Conservation (phyloP, 371 early-diverging fungal genomes). For the Capillidium rhysosporum region DNA sequence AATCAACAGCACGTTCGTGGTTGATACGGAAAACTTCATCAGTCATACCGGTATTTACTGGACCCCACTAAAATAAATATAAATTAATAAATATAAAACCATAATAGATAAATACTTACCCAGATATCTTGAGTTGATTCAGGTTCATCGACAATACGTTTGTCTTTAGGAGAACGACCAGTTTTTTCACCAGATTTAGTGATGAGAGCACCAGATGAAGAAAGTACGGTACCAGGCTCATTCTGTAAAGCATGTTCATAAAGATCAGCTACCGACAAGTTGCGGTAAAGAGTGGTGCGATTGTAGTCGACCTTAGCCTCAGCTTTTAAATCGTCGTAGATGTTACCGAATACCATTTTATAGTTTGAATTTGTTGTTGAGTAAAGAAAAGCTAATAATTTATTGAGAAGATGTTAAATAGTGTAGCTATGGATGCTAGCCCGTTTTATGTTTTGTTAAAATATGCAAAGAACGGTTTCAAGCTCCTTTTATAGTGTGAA, state of each 20-base stretch:
- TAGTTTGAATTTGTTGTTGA: too few species aligned
- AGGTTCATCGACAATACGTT: slow-evolving; percentile 88
- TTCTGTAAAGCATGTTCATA: slow-evolving; percentile 86
- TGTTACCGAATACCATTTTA: slow-evolving; percentile 6
- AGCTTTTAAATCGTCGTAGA: slow-evolving; percentile 4
- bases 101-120: slow-evolving; percentile 16
- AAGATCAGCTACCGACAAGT: slow-evolving; percentile 47
- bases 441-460: too few species aligned
- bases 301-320: slow-evolving; percentile 6
- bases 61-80: slow-evolving; percentile 66
- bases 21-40: slow-evolving; percentile 81
- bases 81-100: slow-evolving; percentile 1
- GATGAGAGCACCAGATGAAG: slow-evolving; percentile 76
- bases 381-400: too few species aligned
- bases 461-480: too few species aligned
- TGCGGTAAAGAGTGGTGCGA: slow-evolving; percentile 3
- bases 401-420: too few species aligned
- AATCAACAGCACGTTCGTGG: slow-evolving; percentile 89
- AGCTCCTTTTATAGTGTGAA: too few species aligned
- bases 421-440: too few species aligned
- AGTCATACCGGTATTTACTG: slow-evolving; percentile 79
- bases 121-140: slow-evolving; percentile 65
- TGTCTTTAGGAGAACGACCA: slow-evolving; percentile 76
- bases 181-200: slow-evolving; percentile 81
- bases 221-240: slow-evolving; percentile 75